A percentile compares a stretch with the other conserved stretches of the same genome.
phyloP scores from a whole-genome alignment of 176 grass and related monocot species.

The Puccinellia tenuiflora region DNA sequence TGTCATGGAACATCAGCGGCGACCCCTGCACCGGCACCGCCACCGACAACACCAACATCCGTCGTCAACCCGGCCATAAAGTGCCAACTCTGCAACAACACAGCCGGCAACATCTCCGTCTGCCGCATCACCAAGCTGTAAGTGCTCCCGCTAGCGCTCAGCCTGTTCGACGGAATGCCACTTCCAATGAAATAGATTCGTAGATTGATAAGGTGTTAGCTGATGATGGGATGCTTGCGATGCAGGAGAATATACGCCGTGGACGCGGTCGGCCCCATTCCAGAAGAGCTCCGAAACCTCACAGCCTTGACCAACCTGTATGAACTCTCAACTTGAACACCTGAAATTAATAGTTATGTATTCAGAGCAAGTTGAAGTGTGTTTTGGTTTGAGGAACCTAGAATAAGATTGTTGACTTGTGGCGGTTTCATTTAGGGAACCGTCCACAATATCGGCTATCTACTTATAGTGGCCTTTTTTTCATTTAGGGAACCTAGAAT shows the following conservation, averaged over 20 bases:
- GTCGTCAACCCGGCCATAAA: constrained; percentile 59
- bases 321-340: background rate
- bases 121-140: constrained; percentile 78
- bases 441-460: too few relatives aligned
- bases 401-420: too few relatives aligned
- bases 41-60: constrained; percentile 25
- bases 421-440: too few relatives aligned
- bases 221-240: background rate
- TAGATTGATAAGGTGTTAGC: background rate
- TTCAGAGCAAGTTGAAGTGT: too few relatives aligned
- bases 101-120: constrained; percentile 32
- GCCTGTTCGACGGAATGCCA: constrained; percentile 11
- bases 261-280: constrained; percentile 35
- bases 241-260: constrained; percentile 31
- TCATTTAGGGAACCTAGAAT: too few relatives aligned
- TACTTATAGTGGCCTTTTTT: too few relatives aligned
- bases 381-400: too few relatives aligned
- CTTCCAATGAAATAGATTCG: background rate
- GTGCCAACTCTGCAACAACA: constrained; percentile 44
- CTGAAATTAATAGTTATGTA: background rate
- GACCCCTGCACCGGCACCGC: constrained; percentile 77
- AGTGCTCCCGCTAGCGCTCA: background rate
- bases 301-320: constrained; percentile 34
- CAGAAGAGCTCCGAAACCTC: constrained; percentile 46
- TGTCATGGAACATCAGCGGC: constrained; percentile 82